Evolutionary conservation across 73 alveolate species (phyloP).

Genomic region (Paramecium biaurelia): DNA sequence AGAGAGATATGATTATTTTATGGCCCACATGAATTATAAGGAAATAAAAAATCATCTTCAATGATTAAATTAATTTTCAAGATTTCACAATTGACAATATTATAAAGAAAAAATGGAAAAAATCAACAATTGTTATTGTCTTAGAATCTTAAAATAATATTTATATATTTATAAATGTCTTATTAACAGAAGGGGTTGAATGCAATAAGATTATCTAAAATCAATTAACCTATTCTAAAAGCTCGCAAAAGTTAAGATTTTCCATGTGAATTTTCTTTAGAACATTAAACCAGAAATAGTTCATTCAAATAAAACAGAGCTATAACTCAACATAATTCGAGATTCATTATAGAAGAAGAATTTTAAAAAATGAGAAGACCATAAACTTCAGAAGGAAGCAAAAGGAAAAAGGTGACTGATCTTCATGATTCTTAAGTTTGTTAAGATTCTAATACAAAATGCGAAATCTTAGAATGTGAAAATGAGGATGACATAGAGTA

Average conservation of each 20-base stretch:
- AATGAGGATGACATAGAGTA: background rate
- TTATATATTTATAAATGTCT: background rate
- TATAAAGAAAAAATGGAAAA: background rate
- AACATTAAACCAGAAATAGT: background rate
- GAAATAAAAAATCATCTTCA: background rate
- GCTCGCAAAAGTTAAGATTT: background rate
- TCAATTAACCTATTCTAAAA: background rate
- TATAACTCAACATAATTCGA: background rate
- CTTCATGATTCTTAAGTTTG: background rate
- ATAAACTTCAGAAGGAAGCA: background rate
- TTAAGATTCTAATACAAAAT: background rate
- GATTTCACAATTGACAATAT: background rate
- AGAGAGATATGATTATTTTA: background rate
- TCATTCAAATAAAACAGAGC: background rate
- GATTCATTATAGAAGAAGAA: background rate
- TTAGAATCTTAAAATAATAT: background rate
- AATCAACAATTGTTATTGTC: background rate
- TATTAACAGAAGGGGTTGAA: background rate
- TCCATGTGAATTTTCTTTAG: background rate
- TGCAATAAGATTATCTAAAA: background rate
- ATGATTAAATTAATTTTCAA: background rate
- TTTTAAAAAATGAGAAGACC: background rate
- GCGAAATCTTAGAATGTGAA: background rate
- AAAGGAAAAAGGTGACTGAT: background rate
- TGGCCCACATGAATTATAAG: background rate